Conservation (phyloP, 257 asterid species). For the Mentha longifolia region DNA sequence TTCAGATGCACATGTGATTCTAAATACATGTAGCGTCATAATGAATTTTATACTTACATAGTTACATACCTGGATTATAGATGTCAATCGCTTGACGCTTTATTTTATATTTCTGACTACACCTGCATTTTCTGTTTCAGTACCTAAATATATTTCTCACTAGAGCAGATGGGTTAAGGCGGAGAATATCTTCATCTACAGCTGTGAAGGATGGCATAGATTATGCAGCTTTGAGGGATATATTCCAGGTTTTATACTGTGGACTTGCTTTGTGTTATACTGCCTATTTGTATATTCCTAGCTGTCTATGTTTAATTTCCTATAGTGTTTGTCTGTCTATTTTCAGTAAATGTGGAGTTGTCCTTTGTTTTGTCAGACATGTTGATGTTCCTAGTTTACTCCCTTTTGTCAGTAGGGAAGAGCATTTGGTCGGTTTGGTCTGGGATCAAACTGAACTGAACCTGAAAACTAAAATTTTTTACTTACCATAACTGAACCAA, state of each 20-base stretch:
- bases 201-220: slow-evolving; percentile 51
- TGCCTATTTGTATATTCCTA: slow-evolving; percentile 10
- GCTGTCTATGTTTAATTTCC: slow-evolving; percentile 5
- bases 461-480: too few species aligned
- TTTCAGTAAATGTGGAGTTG: slow-evolving; percentile 9
- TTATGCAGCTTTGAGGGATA: slow-evolving; percentile 61
- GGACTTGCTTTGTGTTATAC: slow-evolving; percentile 23
- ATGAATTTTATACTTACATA: background rate
- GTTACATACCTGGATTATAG: background rate
- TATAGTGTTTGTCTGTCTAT: background rate
- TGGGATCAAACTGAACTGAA: too few species aligned
- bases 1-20: background rate
- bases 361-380: slow-evolving; percentile 21
- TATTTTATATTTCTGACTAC: slow-evolving; percentile 30
- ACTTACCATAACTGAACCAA: too few species aligned
- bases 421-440: too few species aligned
- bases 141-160: slow-evolving; percentile 88
- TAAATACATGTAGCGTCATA: slow-evolving; percentile 19
- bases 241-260: slow-evolving; percentile 65
- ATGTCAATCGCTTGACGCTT: slow-evolving; percentile 11
- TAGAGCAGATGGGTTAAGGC: slow-evolving; percentile 89
- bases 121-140: slow-evolving; percentile 56
- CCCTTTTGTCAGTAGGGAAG: background rate
- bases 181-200: slow-evolving; percentile 64
- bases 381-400: slow-evolving; percentile 8